A percentile compares a stretch with the other conserved stretches of the same genome.
These are phyloP conservation scores for Dissophora globulifera DNA, from an alignment of 192 early-diverging fungal species.

Conservation along the genomic window DNA sequence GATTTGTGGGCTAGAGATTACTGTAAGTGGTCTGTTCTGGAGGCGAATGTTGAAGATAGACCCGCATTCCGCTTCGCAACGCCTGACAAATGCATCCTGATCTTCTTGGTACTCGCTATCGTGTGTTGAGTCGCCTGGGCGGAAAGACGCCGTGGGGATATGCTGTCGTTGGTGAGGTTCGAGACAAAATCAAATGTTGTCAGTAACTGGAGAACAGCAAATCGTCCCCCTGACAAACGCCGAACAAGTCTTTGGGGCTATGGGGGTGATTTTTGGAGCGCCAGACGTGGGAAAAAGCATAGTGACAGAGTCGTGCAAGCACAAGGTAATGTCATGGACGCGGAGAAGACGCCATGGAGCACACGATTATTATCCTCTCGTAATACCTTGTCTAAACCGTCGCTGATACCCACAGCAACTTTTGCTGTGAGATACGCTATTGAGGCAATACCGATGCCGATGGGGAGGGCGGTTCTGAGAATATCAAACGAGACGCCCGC, in stretches of 20 bases:
- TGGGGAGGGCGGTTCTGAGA: constrained; percentile 15
- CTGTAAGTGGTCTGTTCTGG: constrained; percentile 8
- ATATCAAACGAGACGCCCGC: neutral
- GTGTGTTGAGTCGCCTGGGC: constrained; percentile 5
- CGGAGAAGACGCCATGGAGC: no score
- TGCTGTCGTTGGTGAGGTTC: neutral
- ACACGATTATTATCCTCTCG: no score
- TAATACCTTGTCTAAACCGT: constrained; percentile 35
- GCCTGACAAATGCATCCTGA: constrained; percentile 1
- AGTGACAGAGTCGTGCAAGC: no score
- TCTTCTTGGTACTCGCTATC: constrained; percentile 12
- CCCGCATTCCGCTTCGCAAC: constrained; percentile 18
- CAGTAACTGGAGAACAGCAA: no score
- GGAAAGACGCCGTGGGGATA: constrained; percentile 4
- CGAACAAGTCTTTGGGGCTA: no score
- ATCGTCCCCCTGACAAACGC: no score
- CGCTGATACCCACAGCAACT: neutral
- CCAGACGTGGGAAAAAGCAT: no score
- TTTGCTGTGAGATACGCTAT: constrained; percentile 27
- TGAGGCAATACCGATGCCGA: constrained; percentile 36
- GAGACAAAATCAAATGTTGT: neutral
- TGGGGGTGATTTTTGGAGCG: no score
- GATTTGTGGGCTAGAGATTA: constrained; percentile 32
- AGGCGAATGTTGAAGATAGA: constrained; percentile 28
- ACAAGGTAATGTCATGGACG: no score